phyloP scores from a whole-genome alignment of 1,139 yeast genomes.

The Suhomyces kunorum region DNA sequence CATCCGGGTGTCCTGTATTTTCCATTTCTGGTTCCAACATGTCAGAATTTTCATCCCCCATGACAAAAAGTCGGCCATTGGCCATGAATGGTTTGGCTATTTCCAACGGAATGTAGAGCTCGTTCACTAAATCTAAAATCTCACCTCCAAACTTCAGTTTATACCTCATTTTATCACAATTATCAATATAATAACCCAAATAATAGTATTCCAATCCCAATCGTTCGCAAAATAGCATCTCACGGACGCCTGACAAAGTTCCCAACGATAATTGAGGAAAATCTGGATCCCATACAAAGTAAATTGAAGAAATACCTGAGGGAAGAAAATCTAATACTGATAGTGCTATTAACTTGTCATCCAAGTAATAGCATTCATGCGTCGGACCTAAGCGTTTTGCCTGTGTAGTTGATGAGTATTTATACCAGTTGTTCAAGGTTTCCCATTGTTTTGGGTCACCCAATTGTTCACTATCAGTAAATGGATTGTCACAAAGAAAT shows the following conservation, averaged over 20 bases:
- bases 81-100: conserved; percentile 31
- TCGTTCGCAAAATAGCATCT: conserved; percentile 53
- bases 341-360: conserved; percentile 67
- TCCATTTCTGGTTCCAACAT: conserved; percentile 20
- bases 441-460: conserved; percentile 34
- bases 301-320: conserved; percentile 76
- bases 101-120: conserved; percentile 46
- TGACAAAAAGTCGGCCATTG: conserved; percentile 46
- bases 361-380: conserved; percentile 77
- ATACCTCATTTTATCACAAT: conserved; percentile 80
- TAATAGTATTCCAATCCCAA: conserved; percentile 56
- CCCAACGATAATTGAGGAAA: conserved; percentile 73
- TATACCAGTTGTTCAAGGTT: conserved; percentile 33
- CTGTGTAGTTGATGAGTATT: neutral
- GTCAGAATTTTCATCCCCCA: conserved; percentile 21
- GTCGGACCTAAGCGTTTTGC: conserved; percentile 45
- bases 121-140: conserved; percentile 54
- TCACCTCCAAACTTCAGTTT: conserved; percentile 80
- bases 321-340: conserved; percentile 82
- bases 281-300: conserved; percentile 88
- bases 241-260: conserved; percentile 73
- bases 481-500: conserved; percentile 76
- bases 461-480: conserved; percentile 26
- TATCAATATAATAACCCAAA: conserved; percentile 76
- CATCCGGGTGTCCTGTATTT: conserved; percentile 21